These are phyloP conservation scores for Alternaria longipes DNA, from an alignment of 2,329 filamentous ascomycete genomes.

Conservation along the genomic window DNA sequence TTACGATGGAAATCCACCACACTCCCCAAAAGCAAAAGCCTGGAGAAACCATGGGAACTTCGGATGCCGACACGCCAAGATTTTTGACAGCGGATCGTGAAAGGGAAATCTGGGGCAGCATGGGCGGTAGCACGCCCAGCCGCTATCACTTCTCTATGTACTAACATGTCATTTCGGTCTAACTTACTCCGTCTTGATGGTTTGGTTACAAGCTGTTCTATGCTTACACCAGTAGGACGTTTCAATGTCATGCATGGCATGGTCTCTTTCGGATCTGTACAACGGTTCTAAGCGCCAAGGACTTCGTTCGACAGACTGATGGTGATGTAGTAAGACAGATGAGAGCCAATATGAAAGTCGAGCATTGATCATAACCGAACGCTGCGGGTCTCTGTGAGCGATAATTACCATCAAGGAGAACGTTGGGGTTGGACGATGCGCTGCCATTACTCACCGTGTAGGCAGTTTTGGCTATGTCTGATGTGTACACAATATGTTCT, in stretches of 20 bases:
- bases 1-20: neutral
- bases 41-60: neutral
- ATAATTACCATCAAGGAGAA: neutral
- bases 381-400: neutral
- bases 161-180: neutral
- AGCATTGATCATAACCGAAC: neutral
- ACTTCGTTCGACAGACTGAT: neutral
- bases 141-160: neutral
- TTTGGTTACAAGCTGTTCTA: neutral
- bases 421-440: neutral
- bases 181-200: neutral
- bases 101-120: neutral
- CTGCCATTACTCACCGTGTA: neutral
- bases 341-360: neutral
- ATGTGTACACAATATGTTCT: slow-evolving; percentile 6
- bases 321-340: neutral
- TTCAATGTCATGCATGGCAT: neutral
- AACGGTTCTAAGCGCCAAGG: neutral
- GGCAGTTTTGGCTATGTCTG: neutral
- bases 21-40: neutral
- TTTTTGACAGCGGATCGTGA: neutral
- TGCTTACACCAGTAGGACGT: neutral
- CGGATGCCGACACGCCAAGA: neutral
- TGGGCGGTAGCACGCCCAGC: neutral
- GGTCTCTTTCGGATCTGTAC: neutral